These are phyloP conservation scores for Vachellia collinsii DNA, from an alignment of 306 rosid genomes.

Conservation along the genomic window DNA sequence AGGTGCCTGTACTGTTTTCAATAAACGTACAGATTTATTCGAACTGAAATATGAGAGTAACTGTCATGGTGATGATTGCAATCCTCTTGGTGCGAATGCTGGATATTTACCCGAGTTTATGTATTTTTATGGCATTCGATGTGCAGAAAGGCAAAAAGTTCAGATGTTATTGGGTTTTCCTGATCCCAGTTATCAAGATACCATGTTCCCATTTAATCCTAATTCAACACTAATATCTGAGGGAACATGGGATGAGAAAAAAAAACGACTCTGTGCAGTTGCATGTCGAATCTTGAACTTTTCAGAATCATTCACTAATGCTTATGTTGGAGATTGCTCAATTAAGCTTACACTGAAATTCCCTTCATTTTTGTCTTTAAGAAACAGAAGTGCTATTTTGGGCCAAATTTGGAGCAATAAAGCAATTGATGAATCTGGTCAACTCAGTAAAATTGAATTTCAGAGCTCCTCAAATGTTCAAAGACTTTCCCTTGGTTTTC, in stretches of 20 bases:
- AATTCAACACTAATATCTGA: slow-evolving; percentile 61
- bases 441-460: slow-evolving; percentile 60
- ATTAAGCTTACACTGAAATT: slow-evolving; percentile 57
- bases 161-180: slow-evolving; percentile 70
- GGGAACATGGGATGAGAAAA: slow-evolving; percentile 82
- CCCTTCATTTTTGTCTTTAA: slow-evolving; percentile 59
- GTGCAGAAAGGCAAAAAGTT: slow-evolving; percentile 53
- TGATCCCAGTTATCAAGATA: slow-evolving; percentile 32
- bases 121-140: slow-evolving; percentile 48
- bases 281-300: slow-evolving; percentile 71
- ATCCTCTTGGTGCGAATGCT: slow-evolving; percentile 55
- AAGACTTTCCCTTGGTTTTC: slow-evolving; percentile 39
- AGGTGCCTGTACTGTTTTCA: slow-evolving; percentile 51
- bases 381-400: slow-evolving; percentile 56
- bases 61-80: slow-evolving; percentile 57
- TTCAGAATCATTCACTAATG: slow-evolving; percentile 45
- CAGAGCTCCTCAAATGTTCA: slow-evolving; percentile 41
- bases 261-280: slow-evolving; percentile 56
- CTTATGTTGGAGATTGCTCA: slow-evolving; percentile 71
- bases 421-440: slow-evolving; percentile 51
- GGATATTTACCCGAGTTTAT: slow-evolving; percentile 49
- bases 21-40: slow-evolving; percentile 39
- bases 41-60: slow-evolving; percentile 63
- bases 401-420: slow-evolving; percentile 76
- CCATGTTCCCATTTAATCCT: slow-evolving; percentile 56